Evolutionary conservation across 2,329 filamentous ascomycete species (phyloP), one percentile per base, ranked within the genome.

Genomic region (Talaromyces sp.): DNA sequence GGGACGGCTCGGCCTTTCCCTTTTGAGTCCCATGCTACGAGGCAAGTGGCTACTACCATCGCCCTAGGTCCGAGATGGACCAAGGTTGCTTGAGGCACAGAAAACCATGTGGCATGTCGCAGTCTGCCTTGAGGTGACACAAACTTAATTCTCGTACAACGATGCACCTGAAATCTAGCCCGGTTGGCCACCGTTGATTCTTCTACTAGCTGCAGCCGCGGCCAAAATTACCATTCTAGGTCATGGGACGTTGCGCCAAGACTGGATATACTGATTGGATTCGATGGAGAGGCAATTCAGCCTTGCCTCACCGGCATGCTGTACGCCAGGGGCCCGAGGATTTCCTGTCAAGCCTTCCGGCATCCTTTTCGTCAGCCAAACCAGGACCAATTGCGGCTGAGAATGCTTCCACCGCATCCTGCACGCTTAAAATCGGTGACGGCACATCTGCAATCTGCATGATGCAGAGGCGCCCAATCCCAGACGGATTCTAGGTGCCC

Each of bases 21-120:
- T 33, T 62, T 58, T 19, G 27, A 57, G 60, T 36, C 55, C 47
- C 39, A 62, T 58, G 19, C 8, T 49, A 57, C 60, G 60, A 62
- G 60, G 52, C 53, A 60, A 55, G 59, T 47, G 44, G 44, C 44
- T 47, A 13, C 19, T 25, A 6, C 19, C n/a, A 4, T 47, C 44
- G 44, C 22, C 44, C 22, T 25, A 25, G 44, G 22, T 25, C 22
- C 49, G 15, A 53, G 25, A 28, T 30, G 7, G 49, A 22, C 10
- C 30, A 28, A 27, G 22, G 15, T 27, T 53, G 25, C 25, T 30
- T 1, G 8, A 28, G 25, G 17, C 25, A 19, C 9, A 53, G 13
- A 27, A 28, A 30, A 30, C 28, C 28, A 30, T 19, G 49, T 53
- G 22, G 27, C 49, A 53, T n/a, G 15, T 10, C 17, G 25, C 15